A percentile compares a stretch with the other conserved stretches of the same genome.
Evolutionary conservation across 2,329 filamentous ascomycete genomes (phyloP).

Genomic region (Gnomoniopsis sp.): DNA sequence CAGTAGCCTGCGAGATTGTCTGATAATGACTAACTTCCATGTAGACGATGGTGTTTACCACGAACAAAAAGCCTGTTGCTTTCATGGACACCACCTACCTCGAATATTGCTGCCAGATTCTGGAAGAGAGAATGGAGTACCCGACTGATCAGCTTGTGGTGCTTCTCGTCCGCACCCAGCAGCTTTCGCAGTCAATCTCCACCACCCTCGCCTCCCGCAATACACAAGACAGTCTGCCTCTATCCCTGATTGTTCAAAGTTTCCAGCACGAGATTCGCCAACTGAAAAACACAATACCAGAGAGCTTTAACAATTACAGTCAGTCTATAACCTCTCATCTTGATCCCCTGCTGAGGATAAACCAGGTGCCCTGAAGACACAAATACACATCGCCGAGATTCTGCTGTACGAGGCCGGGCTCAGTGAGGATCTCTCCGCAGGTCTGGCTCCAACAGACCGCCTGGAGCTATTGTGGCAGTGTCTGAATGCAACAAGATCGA

Average conservation of each 20-base stretch:
- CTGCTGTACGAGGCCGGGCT: constrained; percentile 46
- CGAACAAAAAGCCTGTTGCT: constrained; percentile 42
- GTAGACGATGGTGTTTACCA: constrained; percentile 35
- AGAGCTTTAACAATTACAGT: constrained; percentile 33
- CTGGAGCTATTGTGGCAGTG: constrained; percentile 45
- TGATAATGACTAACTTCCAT: too few relatives aligned
- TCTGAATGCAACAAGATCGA: constrained; percentile 35
- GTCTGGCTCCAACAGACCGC: constrained; percentile 35
- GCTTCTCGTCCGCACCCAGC: constrained; percentile 44
- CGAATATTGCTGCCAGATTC: constrained; percentile 38
- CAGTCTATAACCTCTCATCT: constrained; percentile 18
- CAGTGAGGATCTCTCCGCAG: constrained; percentile 32
- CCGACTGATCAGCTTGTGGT: constrained; percentile 42
- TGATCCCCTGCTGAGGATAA: too few relatives aligned
- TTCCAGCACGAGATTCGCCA: constrained; percentile 42
- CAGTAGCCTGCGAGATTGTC: too few relatives aligned
- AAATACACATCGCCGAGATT: constrained; percentile 42
- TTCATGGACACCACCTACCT: constrained; percentile 45
- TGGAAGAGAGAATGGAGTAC: constrained; percentile 39
- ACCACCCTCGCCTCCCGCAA: constrained; percentile 33
- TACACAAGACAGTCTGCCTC: constrained; percentile 28
- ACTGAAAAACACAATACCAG: constrained; percentile 34
- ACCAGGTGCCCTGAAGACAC: constrained; percentile 37
- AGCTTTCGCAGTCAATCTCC: constrained; percentile 45
- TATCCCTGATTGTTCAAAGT: constrained; percentile 38